Base-by-base conservation (phyloP, 2,329 filamentous ascomycete genomes). In the Pyrenophora tritici-repentis region DNA sequence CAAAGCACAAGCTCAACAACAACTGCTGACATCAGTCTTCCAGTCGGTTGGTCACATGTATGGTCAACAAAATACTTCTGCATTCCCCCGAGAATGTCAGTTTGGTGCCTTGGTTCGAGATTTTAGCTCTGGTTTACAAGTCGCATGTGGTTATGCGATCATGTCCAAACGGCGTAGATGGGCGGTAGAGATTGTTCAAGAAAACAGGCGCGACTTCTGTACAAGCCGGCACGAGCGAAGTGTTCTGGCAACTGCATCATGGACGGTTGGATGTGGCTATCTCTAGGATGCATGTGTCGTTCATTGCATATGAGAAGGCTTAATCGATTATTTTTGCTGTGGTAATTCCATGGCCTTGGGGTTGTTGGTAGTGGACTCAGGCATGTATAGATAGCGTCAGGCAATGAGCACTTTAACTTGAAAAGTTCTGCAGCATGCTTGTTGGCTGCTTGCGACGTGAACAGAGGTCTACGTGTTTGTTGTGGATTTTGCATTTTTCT, bases 1-100 rank as follows among this genome's bases (percentile, higher is more conserved):
- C 77, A 8, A 74, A 73, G 59, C 77, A 79, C 51, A 72, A 71
- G 22, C 67, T 78, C 42, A 76, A 78, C 65, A 69, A 72, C 58
- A 61, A 73, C 5, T 79, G 76, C n/a, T 58, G 22, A 57, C 13
- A 17, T 9, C 10, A 6, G n/a, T 16, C 14, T 16, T 18, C 14
- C 20, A 34, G 26, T 13, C 20, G 16, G 42, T 9, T 37, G 16
- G 8, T 6, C 10, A 26, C 24, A 17, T 17, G 31, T 20, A 35
- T 34, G 45, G 42, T 35, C 32, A 35, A 34, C 22, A 16, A 41
- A 26, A 35, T 18, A 26, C 45, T 18, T 26, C 16, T 26, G 3
- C 36, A 33, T 47, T 10, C 29, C n/a, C 22, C 34, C 22, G 20
- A 22, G 7, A 22, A 22, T 22, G 4, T 7, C 20, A n/a, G n/a